Percentiles rank a stretch among this genome's conserved stretches.
These are phyloP conservation scores for Corymbia maculata DNA, from an alignment of 345 rosid species.

Conservation along the genomic window DNA sequence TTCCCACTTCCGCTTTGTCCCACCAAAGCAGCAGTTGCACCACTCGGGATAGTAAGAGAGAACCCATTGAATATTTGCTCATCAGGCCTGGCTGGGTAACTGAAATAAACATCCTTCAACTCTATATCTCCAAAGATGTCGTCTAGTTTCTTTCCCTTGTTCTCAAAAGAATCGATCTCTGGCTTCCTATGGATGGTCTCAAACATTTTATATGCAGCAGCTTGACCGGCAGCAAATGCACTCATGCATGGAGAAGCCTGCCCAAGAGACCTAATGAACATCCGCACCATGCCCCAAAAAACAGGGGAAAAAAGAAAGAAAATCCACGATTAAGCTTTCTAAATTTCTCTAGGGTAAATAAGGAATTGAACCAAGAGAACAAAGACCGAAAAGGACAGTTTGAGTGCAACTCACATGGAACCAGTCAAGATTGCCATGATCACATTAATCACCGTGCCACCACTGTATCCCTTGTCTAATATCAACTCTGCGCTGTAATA, in stretches of 20 bases:
- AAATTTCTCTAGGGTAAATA: neutral
- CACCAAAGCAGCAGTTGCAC: constrained; percentile 25
- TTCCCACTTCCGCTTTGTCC: constrained; percentile 42
- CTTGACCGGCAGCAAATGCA: constrained; percentile 29
- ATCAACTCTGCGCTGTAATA: constrained; percentile 79
- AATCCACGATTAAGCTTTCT: neutral
- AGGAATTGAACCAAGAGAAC: neutral
- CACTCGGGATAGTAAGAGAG: constrained; percentile 18
- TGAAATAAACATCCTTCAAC: constrained; percentile 16
- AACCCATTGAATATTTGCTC: constrained; percentile 21
- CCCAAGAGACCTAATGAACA: constrained; percentile 28
- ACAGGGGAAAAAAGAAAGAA: neutral
- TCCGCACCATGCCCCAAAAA: neutral
- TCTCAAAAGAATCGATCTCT: constrained; percentile 18
- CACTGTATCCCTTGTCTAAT: constrained; percentile 50
- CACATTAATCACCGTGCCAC: constrained; percentile 66
- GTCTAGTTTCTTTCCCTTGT: constrained; percentile 9
- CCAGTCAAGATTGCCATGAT: constrained; percentile 64
- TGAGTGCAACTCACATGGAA: constrained; percentile 44
- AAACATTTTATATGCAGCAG: constrained; percentile 28
- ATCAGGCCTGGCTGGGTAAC: constrained; percentile 31
- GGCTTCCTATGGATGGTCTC: constrained; percentile 24
- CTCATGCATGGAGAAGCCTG: constrained; percentile 26
- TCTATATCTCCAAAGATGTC: constrained; percentile 23
- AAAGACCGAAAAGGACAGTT: neutral